These are phyloP conservation scores for Suhomyces bribrorum DNA, from an alignment of 1,139 yeast genomes.

Conservation along the genomic window DNA sequence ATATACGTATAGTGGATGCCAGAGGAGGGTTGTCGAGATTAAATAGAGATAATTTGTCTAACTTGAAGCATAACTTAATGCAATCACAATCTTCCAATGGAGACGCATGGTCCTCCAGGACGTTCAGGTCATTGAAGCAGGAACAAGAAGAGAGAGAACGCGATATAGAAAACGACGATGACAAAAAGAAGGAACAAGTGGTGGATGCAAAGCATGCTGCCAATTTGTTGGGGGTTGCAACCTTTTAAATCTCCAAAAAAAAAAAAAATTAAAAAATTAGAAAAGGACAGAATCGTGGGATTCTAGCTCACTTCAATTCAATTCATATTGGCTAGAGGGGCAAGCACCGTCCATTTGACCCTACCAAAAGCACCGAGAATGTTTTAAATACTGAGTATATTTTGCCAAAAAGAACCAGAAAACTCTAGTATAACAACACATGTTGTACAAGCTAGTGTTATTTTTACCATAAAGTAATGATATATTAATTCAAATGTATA, in stretches of 20 bases:
- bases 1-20: conserved; percentile 74
- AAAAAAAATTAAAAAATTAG: not conserved
- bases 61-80: conserved; percentile 43
- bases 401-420: no score
- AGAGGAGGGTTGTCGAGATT: conserved; percentile 81
- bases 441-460: no score
- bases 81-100: conserved; percentile 58
- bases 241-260: conserved; percentile 43
- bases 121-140: conserved; percentile 55
- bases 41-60: conserved; percentile 67
- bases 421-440: no score
- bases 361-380: no score
- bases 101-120: conserved; percentile 64
- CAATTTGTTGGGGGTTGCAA: conserved; percentile 69
- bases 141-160: conserved; percentile 28
- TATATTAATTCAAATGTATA: no score
- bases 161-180: conserved; percentile 21
- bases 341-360: no score
- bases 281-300: not conserved
- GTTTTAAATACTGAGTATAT: no score
- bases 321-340: no score
- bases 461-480: no score
- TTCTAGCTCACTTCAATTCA: no score
- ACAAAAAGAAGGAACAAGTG: conserved; percentile 23
- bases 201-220: conserved; percentile 88